A percentile compares a stretch with the other conserved stretches of the same genome.
Conservation (phyloP, 768 basidiomycete genomes). For the Kwoniella botswanensis region DNA sequence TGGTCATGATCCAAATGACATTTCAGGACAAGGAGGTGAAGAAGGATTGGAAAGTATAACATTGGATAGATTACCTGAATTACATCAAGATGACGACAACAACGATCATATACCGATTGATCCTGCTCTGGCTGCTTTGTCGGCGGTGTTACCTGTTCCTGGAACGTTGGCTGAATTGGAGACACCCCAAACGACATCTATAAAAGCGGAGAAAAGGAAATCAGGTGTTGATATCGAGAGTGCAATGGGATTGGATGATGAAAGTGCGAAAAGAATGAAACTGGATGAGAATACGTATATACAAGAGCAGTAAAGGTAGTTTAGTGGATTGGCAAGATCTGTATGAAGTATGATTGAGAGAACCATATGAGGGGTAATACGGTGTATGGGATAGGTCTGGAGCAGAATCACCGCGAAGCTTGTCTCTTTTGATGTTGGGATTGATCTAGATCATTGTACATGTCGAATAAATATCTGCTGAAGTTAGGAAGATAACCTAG, state of each 20-base stretch:
- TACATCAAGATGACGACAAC: not conserved
- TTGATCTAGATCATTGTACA: no score
- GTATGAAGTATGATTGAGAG: no score
- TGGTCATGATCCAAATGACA: not conserved
- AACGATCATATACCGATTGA: conserved; percentile 18
- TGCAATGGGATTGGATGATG: not conserved
- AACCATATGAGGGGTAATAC: no score
- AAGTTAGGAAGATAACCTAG: no score
- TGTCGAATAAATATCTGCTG: no score
- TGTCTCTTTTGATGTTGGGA: no score
- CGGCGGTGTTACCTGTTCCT: conserved; percentile 6
- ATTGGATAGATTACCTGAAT: not conserved
- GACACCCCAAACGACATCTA: not conserved
- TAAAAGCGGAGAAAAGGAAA: conserved; percentile 25
- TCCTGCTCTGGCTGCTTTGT: conserved; percentile 24
- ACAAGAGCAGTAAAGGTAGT: no score
- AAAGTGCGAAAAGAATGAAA: conserved; percentile 1
- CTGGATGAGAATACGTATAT: not conserved
- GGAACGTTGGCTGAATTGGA: conserved; percentile 32
- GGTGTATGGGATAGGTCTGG: no score
- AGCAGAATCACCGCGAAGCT: no score
- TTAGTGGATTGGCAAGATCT: no score
- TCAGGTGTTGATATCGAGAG: conserved; percentile 4
- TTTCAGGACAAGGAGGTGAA: not conserved
- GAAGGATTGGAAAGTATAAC: not conserved